Conservation (phyloP, 768 basidiomycete genomes). For the Kwoniella sp. region DNA sequence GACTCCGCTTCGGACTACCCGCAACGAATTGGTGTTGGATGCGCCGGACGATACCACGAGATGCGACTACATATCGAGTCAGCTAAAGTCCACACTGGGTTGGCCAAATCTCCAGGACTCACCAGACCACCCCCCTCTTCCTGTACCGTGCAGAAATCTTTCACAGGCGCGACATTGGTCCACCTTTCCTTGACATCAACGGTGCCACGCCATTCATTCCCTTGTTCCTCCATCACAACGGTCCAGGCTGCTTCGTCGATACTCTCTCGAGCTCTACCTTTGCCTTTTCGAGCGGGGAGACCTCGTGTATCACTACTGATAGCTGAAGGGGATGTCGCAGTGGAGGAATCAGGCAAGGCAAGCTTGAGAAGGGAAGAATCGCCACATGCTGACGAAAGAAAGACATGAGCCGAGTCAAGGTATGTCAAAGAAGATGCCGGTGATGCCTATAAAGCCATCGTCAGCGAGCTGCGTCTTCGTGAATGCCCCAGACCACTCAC, state of each 20-base stretch:
- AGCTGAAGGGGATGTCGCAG: conserved; percentile 12
- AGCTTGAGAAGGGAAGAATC: conserved; percentile 45
- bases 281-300: conserved; percentile 37
- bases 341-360: not conserved
- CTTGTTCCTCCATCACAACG: conserved; percentile 20
- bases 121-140: conserved; percentile 49
- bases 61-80: conserved; percentile 36
- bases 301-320: conserved; percentile 1
- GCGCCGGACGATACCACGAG: conserved; percentile 52
- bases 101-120: conserved; percentile 9
- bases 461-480: not conserved
- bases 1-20: conserved; percentile 51
- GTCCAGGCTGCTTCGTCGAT: conserved; percentile 27
- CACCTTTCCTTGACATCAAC: conserved; percentile 40
- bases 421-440: conserved; percentile 49
- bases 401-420: conserved; percentile 39
- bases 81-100: not conserved
- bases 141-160: conserved; percentile 49
- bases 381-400: conserved; percentile 49
- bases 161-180: conserved; percentile 54
- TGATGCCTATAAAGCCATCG: conserved; percentile 31
- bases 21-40: conserved; percentile 45
- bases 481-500: conserved; percentile 28
- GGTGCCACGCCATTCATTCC: conserved; percentile 13
- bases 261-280: conserved; percentile 31